Evolutionary conservation across 805 yeast species (phyloP).

Genomic region (Dipodascus geniculatus): DNA sequence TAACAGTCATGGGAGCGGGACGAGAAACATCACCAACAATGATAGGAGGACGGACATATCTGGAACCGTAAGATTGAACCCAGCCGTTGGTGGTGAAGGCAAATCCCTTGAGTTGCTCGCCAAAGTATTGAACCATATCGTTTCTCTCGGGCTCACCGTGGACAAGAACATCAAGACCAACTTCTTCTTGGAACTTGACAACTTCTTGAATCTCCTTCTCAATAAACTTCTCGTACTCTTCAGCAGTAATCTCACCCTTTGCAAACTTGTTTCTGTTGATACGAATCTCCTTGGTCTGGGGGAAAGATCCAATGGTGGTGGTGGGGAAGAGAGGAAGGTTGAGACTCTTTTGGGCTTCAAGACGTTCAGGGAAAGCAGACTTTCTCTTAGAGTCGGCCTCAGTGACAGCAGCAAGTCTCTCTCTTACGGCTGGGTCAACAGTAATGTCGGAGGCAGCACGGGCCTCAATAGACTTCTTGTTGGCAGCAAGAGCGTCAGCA

Average conservation of each 20-base stretch:
- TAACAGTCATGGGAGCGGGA: conserved; percentile 97
- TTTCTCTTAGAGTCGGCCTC: conserved; percentile 67
- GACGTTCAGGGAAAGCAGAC: conserved; percentile 77
- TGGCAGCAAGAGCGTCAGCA: conserved; percentile 64
- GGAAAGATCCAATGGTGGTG: conserved; percentile 99
- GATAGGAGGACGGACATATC: conserved; percentile 99
- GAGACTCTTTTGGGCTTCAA: conserved; percentile 73
- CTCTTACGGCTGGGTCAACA: conserved; percentile 81
- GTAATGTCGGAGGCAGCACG: conserved; percentile 83
- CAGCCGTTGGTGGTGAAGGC: conserved; percentile 99
- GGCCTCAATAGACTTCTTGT: conserved; percentile 74
- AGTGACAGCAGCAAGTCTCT: conserved; percentile 62
- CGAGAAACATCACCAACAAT: conserved; percentile 98
- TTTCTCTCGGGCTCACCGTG: conserved; percentile 99
- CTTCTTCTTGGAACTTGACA: conserved; percentile 98
- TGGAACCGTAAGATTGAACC: conserved; percentile 99
- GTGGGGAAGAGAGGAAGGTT: conserved; percentile 99
- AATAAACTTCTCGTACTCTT: conserved; percentile 92
- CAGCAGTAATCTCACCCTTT: conserved; percentile 92
- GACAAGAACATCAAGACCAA: conserved; percentile 94
- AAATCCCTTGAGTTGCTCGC: conserved; percentile 97
- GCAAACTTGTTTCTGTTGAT: conserved; percentile 95
- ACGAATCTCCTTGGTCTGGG: conserved; percentile 99
- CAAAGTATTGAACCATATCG: conserved; percentile 99
- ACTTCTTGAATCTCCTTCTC: conserved; percentile 93